Percentiles rank a stretch among this genome's conserved stretches.
phyloP scores from a whole-genome alignment of 805 yeast species.

The Ogataea haglerorum region DNA sequence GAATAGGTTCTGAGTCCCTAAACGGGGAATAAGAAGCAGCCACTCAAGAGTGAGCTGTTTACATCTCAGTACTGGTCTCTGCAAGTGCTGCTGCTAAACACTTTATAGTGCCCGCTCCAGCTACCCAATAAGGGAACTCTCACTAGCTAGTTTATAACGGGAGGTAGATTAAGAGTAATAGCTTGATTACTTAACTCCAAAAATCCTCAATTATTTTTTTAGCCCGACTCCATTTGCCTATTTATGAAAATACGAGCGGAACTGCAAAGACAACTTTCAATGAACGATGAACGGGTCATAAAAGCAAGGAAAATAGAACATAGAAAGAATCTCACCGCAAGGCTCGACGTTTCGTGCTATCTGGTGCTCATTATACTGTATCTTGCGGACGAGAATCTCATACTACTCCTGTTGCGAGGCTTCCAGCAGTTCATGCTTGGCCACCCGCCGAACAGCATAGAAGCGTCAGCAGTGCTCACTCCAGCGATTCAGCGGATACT shows the following conservation, averaged over 20 bases:
- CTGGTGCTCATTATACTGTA: slow-evolving; percentile 37
- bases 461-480: slow-evolving; percentile 22
- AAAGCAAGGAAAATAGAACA: slow-evolving; percentile 43
- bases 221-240: background rate
- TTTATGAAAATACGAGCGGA: slow-evolving; percentile 11
- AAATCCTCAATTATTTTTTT: background rate
- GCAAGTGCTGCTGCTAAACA: too few species aligned
- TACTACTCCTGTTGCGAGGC: slow-evolving; percentile 33
- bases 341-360: slow-evolving; percentile 36
- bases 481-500: slow-evolving; percentile 24
- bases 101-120: too few species aligned
- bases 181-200: too few species aligned
- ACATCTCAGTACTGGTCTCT: too few species aligned
- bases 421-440: slow-evolving; percentile 37
- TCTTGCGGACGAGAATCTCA: slow-evolving; percentile 39
- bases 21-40: too few species aligned
- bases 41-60: too few species aligned
- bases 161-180: too few species aligned
- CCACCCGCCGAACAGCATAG: slow-evolving; percentile 39
- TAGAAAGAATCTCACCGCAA: slow-evolving; percentile 34
- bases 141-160: too few species aligned
- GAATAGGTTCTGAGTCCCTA: too few species aligned
- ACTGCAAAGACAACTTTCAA: slow-evolving; percentile 34
- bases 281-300: slow-evolving; percentile 39
- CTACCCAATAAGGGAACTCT: too few species aligned